Evolutionary conservation across 1,139 yeast species (phyloP).

Genomic region (Pichia sp.): DNA sequence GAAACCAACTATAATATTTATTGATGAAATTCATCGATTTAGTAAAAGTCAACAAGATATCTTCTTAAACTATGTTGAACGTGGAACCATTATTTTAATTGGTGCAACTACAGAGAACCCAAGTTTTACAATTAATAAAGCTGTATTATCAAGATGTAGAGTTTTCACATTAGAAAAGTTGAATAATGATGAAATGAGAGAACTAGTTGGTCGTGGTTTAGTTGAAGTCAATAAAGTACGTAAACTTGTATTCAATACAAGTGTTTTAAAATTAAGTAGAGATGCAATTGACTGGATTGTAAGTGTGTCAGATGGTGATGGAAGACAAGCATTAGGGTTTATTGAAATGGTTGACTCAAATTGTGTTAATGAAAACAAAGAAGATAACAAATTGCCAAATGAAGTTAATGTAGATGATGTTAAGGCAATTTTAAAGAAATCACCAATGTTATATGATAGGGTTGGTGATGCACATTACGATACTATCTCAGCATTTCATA

Average conservation of each 20-base stretch:
- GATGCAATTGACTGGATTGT: conserved; percentile 67
- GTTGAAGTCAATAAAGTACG: conserved; percentile 55
- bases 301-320: conserved; percentile 81
- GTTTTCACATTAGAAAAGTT: conserved; percentile 76
- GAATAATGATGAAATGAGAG: conserved; percentile 45
- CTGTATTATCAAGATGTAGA: conserved; percentile 80
- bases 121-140: conserved; percentile 82
- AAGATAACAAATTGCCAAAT: conserved; percentile 6
- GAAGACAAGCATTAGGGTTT: conserved; percentile 73
- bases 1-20: conserved; percentile 68
- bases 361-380: conserved; percentile 14
- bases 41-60: conserved; percentile 88
- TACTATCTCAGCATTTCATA: conserved; percentile 89
- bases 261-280: conserved; percentile 43
- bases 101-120: conserved; percentile 99
- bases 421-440: conserved; percentile 38
- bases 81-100: conserved; percentile 59
- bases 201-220: conserved; percentile 59
- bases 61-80: conserved; percentile 66
- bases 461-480: conserved; percentile 93
- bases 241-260: conserved; percentile 34
- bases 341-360: conserved; percentile 53
- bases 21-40: conserved; percentile 92
- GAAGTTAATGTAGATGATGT: conserved; percentile 31
- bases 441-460: conserved; percentile 71